Evolutionary conservation across 805 yeast species (phyloP).

Genomic region (Cyberlindnera suaveolens): DNA sequence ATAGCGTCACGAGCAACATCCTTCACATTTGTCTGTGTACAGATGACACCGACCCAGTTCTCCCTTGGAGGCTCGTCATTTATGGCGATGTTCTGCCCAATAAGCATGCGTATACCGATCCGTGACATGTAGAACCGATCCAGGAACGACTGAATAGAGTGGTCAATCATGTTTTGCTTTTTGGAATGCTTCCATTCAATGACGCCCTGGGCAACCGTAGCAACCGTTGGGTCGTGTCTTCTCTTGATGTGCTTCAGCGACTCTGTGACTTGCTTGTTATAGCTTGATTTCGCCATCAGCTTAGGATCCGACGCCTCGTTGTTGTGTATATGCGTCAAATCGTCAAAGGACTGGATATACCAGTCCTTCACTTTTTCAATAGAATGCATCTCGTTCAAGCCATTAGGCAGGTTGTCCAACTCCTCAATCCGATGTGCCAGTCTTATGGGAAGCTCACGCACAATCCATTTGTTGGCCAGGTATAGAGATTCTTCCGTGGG

Average conservation of each 20-base stretch:
- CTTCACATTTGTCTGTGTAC: conserved; percentile 75
- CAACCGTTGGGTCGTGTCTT: conserved; percentile 88
- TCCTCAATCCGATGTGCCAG: conserved; percentile 83
- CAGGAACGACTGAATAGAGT: conserved; percentile 71
- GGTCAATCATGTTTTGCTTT: conserved; percentile 48
- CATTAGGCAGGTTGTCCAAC: conserved; percentile 72
- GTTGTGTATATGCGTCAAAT: conserved; percentile 48
- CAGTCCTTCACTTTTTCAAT: conserved; percentile 75
- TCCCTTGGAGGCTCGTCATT: conserved; percentile 57
- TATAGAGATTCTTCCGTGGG: conserved; percentile 77
- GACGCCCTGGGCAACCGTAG: conserved; percentile 89
- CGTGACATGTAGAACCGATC: conserved; percentile 87
- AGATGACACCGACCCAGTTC: conserved; percentile 84
- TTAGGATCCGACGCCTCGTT: conserved; percentile 6
- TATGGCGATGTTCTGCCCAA: conserved; percentile 90
- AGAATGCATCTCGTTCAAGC: conserved; percentile 65
- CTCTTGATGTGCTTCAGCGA: conserved; percentile 65
- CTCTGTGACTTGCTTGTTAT: conserved; percentile 61
- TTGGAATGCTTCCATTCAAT: conserved; percentile 72
- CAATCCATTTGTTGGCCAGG: conserved; percentile 77
- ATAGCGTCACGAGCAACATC: conserved; percentile 85
- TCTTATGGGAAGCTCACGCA: conserved; percentile 82
- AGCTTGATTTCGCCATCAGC: conserved; percentile 61
- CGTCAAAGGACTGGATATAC: conserved; percentile 89
- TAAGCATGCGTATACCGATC: conserved; percentile 87